phyloP scores from a whole-genome alignment of 441 rosid species.

The Viola pubescens region DNA sequence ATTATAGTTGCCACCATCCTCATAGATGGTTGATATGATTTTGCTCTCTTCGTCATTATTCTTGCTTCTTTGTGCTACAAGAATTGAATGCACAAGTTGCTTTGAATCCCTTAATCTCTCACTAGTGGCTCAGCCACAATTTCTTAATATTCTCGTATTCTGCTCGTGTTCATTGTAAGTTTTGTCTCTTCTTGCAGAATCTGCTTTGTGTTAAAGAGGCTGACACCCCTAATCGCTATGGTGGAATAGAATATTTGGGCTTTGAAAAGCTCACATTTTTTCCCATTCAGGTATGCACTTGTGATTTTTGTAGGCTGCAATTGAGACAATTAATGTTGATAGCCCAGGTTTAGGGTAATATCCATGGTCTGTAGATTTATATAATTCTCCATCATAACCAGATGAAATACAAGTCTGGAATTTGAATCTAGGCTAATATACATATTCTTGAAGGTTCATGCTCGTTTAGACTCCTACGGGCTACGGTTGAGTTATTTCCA shows the following conservation, averaged over 20 bases:
- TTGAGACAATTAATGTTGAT: too few species aligned
- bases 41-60: neutral
- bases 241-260: constrained; percentile 71
- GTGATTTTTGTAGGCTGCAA: neutral
- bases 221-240: constrained; percentile 73
- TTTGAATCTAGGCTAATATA: too few species aligned
- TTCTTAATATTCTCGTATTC: neutral
- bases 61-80: neutral
- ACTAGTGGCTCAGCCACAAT: too few species aligned
- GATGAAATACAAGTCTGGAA: too few species aligned
- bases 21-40: neutral
- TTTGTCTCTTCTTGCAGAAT: constrained; percentile 49
- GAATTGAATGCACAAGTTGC: too few species aligned
- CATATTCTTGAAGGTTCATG: too few species aligned
- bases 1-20: neutral
- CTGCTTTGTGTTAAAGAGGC: constrained; percentile 63
- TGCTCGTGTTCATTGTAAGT: neutral
- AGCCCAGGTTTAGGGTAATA: too few species aligned
- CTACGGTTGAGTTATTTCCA: too few species aligned
- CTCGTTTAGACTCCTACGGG: too few species aligned
- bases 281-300: constrained; percentile 67
- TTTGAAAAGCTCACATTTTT: constrained; percentile 83
- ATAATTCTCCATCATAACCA: too few species aligned
- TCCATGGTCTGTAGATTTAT: too few species aligned
- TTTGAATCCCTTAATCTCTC: too few species aligned